phyloP scores from a whole-genome alignment of 2,329 filamentous ascomycete species.

The Penicillium sp. region DNA sequence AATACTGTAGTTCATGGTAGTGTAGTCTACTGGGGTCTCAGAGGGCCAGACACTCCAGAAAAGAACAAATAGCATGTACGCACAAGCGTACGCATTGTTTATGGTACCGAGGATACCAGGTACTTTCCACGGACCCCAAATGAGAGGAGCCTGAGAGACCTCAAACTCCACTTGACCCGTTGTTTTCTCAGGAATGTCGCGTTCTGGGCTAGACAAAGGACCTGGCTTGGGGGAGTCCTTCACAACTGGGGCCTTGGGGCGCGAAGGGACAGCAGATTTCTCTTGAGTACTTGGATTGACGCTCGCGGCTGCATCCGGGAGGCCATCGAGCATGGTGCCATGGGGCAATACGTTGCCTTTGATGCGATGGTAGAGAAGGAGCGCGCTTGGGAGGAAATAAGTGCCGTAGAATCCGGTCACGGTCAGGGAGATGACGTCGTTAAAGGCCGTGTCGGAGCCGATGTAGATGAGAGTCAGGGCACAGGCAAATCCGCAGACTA shows the following conservation, averaged over 20 bases:
- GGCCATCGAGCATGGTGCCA: constrained; percentile 30
- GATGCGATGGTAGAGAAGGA: constrained; percentile 36
- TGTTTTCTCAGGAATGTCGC: constrained; percentile 17
- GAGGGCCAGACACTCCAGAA: constrained; percentile 58
- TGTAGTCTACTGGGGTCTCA: constrained; percentile 28
- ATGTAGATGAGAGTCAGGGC: constrained; percentile 25
- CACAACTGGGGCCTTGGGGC: constrained; percentile 16
- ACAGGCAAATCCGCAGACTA: constrained; percentile 21
- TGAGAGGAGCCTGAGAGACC: constrained; percentile 29
- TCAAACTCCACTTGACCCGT: constrained; percentile 15
- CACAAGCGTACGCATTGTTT: constrained; percentile 56
- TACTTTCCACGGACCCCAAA: constrained; percentile 58
- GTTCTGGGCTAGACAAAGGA: constrained; percentile 20
- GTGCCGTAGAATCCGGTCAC: constrained; percentile 38
- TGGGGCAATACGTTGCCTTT: constrained; percentile 39
- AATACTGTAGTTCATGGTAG: constrained; percentile 50
- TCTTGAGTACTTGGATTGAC: constrained; percentile 6
- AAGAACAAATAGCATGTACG: constrained; percentile 54
- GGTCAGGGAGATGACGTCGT: constrained; percentile 26
- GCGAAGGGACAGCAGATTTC: constrained; percentile 10
- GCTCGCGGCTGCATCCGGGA: constrained; percentile 12
- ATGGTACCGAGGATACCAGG: constrained; percentile 51
- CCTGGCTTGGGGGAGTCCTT: constrained; percentile 3
- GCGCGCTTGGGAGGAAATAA: constrained; percentile 32
- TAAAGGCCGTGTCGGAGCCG: constrained; percentile 21